These are phyloP conservation scores for Hygrophila difformis DNA, from an alignment of 257 asterid species.

Conservation along the genomic window DNA sequence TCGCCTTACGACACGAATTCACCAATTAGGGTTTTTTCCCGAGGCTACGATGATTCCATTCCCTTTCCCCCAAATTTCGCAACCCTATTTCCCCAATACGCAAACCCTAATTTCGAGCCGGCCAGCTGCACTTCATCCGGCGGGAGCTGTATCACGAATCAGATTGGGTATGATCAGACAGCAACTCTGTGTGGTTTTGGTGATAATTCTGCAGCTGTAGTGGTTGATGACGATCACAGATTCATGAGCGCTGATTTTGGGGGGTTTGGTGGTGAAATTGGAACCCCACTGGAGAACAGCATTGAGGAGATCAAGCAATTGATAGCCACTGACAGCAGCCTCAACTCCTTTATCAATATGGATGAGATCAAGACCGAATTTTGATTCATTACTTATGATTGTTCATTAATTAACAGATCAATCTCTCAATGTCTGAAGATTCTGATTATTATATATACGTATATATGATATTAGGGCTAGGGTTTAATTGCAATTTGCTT, in stretches of 20 bases:
- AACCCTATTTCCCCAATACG: not conserved
- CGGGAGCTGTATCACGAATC: not conserved
- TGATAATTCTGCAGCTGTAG: no score
- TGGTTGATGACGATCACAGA: not conserved
- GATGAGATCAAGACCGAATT: no score
- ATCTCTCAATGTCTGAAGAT: no score
- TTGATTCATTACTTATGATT: no score
- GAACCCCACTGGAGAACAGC: not conserved
- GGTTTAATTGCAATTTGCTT: no score
- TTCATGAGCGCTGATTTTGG: no score
- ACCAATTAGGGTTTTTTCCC: not conserved
- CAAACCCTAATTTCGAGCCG: not conserved
- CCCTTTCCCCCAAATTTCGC: not conserved
- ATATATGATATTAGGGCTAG: no score
- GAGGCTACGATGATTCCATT: not conserved
- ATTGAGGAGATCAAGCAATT: not conserved
- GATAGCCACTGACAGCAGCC: not conserved
- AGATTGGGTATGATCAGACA: not conserved
- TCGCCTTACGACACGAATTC: not conserved
- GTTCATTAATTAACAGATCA: no score
- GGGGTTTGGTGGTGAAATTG: no score
- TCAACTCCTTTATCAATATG: no score
- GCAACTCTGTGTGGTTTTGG: not conserved
- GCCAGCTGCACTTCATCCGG: conserved; percentile 3
- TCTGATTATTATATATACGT: no score